phyloP scores from a whole-genome alignment of 108 stramenopile genomes.

The Nitzschia sp. region DNA sequence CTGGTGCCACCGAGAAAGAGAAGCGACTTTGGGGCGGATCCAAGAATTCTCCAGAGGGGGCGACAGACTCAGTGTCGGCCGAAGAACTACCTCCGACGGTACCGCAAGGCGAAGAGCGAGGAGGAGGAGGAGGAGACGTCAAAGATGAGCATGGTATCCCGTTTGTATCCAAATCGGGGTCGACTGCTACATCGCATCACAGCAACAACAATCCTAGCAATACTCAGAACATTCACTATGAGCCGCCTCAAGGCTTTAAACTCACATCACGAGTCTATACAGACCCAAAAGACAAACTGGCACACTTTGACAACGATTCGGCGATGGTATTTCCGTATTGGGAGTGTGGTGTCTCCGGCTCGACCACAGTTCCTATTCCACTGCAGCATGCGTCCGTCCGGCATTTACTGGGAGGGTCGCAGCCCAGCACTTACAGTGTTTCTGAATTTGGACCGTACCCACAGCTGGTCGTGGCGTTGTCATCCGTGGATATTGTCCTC shows the following conservation, averaged over 20 bases:
- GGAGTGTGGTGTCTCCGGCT: constrained; percentile 51
- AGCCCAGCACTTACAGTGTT: constrained; percentile 1
- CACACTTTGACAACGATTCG: constrained; percentile 42
- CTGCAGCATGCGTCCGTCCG: constrained; percentile 47
- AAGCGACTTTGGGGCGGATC: constrained; percentile 6
- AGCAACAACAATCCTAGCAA: neutral
- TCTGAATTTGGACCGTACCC: constrained; percentile 39
- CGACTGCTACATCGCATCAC: neutral
- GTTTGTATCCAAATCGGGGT: neutral
- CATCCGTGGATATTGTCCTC: constrained; percentile 33
- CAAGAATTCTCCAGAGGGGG: neutral
- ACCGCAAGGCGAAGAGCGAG: too few species aligned
- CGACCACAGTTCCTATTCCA: constrained; percentile 36
- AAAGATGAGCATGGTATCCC: constrained; percentile 5
- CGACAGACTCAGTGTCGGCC: neutral
- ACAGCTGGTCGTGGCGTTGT: constrained; percentile 39
- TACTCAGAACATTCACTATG: too few species aligned
- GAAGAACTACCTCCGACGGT: too few species aligned
- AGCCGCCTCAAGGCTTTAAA: constrained; percentile 39
- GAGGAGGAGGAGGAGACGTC: too few species aligned
- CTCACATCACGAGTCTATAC: constrained; percentile 52
- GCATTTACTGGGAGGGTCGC: constrained; percentile 35
- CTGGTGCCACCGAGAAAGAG: constrained; percentile 2
- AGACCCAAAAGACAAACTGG: constrained; percentile 51
- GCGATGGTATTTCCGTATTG: constrained; percentile 48